Percentiles rank a stretch among this genome's conserved stretches.
phyloP scores from a whole-genome alignment of 768 basidiomycete species.

The Tricholoma matsutake region DNA sequence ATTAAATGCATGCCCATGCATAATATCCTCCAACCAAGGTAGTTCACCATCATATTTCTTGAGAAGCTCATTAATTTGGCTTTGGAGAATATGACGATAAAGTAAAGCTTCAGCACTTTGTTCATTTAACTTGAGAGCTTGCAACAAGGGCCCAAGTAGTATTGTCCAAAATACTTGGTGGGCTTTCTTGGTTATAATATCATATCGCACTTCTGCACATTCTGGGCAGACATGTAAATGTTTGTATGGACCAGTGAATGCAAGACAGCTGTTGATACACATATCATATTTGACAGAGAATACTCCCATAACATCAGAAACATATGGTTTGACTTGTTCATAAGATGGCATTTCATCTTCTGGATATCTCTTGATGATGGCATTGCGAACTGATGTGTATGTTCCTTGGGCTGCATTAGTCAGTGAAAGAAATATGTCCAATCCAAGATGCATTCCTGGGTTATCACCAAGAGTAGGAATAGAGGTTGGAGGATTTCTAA shows the following conservation, averaged over 20 bases:
- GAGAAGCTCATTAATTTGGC: neutral
- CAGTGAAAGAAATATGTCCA: neutral
- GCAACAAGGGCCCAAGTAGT: slow-evolving; percentile 25
- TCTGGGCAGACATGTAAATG: neutral
- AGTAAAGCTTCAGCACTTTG: slow-evolving; percentile 8
- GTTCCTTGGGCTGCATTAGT: neutral
- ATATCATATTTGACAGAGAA: neutral
- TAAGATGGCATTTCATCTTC: neutral
- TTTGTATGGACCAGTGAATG: neutral
- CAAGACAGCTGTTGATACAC: neutral
- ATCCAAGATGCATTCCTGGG: neutral
- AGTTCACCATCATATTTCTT: neutral
- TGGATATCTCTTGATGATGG: neutral
- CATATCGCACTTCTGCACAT: neutral
- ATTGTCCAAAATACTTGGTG: neutral
- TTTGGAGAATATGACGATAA: neutral
- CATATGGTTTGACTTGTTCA: neutral
- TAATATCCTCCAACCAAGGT: neutral
- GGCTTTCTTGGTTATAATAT: neutral
- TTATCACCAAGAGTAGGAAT: neutral
- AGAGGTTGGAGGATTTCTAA: neutral
- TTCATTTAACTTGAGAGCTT: slow-evolving; percentile 26
- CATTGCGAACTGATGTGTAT: neutral
- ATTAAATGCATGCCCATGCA: slow-evolving; percentile 8
- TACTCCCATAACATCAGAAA: neutral